Evolutionary conservation across 805 yeast species (phyloP), one percentile per base, ranked within the genome.

Genomic region (Hanseniaspora nectarophila): DNA sequence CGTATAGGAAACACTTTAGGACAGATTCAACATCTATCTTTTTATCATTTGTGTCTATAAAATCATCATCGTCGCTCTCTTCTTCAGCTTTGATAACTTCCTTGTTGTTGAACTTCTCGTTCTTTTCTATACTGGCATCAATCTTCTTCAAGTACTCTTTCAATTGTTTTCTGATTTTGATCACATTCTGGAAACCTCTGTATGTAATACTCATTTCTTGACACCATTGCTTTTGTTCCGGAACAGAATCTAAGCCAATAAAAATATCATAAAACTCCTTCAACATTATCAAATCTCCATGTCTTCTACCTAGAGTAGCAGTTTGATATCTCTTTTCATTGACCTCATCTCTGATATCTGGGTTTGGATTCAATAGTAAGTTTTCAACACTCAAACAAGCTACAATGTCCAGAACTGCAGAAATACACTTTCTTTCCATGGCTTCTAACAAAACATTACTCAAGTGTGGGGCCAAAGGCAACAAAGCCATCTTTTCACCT

Each of bases 301-400:
- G 73, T 60, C 70, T 74, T 28, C 73, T 62, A n/a, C 95, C 95
- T 49, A 80, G 68, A 1, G 81, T 79, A 61, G 92, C 82, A 51
- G 78, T 68, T 52, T 77, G 80, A 46, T 81, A 71, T 59, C 97
- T 73, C 57, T 74, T 76, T 61, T 79, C 86, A 66, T 85, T 86
- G 20, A 90, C 77, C 54, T 84, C 95, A 59, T 92, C 96, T 56
- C 97, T 72, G 50, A 73, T 69, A 51, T 88, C 95, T 1, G 83
- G 80, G 45, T 80, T 73, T 1, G 96, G 95, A 56, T 84, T 86
- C 59, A 85, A 61, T 24, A 92, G 66, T 60, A 92, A 71, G 61
- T 90, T 92, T 58, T 90, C 97, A 5, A 92, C 96, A 15, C 95
- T 86, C 23, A 92, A 72, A 67, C 97, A 90, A 0, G 97, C 80